phyloP scores from a whole-genome alignment of 257 asterid species.

The Coffea canephora region DNA sequence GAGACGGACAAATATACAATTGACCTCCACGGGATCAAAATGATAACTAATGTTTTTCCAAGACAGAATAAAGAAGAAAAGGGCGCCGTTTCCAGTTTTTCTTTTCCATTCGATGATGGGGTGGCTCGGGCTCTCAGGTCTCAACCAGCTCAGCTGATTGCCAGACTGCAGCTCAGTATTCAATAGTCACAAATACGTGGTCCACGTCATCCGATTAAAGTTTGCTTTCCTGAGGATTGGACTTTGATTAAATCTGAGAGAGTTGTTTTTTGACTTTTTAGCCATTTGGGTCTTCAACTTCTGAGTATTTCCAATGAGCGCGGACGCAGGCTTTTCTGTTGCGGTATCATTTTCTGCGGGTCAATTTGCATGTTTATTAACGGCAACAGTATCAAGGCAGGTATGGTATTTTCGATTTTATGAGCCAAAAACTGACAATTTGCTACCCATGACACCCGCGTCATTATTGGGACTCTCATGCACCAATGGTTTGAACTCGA shows the following conservation, averaged over 20 bases:
- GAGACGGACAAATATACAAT: no score
- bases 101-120: constrained; percentile 13
- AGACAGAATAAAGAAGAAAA: no score
- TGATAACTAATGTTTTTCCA: no score
- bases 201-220: neutral
- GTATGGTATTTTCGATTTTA: no score
- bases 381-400: neutral
- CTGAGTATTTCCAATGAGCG: neutral
- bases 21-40: no score
- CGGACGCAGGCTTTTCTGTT: no score
- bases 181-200: neutral
- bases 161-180: neutral
- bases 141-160: constrained; percentile 8
- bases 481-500: no score
- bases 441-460: neutral
- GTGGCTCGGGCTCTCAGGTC: constrained; percentile 1
- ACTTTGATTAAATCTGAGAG: neutral
- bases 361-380: no score
- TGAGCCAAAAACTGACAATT: neutral
- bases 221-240: no score
- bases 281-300: neutral
- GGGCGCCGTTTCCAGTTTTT: neutral
- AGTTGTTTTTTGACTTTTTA: neutral
- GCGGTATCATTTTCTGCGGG: no score
- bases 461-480: no score